Evolutionary conservation across 2,329 filamentous ascomycete genomes (phyloP), one percentile per base, ranked within the genome.

Genomic region (Fusarium fujikuroi): DNA sequence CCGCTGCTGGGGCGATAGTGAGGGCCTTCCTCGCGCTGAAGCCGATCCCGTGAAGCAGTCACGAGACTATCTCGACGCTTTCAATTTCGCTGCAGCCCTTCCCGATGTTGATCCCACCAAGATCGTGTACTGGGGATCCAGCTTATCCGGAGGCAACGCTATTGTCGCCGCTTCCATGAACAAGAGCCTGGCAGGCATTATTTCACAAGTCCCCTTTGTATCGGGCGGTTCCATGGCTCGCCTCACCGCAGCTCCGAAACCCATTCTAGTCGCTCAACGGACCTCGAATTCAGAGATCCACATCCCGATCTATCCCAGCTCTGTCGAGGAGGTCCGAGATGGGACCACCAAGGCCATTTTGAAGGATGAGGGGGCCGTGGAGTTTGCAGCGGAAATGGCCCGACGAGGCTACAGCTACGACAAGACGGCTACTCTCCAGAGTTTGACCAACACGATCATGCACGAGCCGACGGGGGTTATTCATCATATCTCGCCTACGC

Each of bases 201-300:
- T 49, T 1, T 49, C 46, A 9, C 46, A 49, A n/a, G 46, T 49
- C 28, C 46, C 28, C 2, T 49, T 49, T 7, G 21, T 49, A 2
- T 49, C 46, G 4, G 46, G 46, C 9, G 46, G 46, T n/a, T 30
- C 46, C 15, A 49, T 49, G 46, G 46, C 21, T 30, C 28, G 46
- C 3, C 30, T 49, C 15, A 49, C 46, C 1, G 46, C 28, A 18
- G 46, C 46, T 5, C 28, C 46, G 0, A 32, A 32, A 12, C 2
- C 46, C 0, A 0, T 49, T 18, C 15, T 49, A 0, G 28, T 49
- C 0, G 11, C 46, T 18, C 9, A 12, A 2, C 46, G 28, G 15
- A 12, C 10, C 0, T 9, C 9, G 0, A 10, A 12, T 1, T 18
- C 46, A 18, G 28, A 49, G 7, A 32, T 49, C 4, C 21, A n/a